These are phyloP conservation scores for Fragaria vesca DNA, from an alignment of 306 rosid species.

Conservation along the genomic window DNA sequence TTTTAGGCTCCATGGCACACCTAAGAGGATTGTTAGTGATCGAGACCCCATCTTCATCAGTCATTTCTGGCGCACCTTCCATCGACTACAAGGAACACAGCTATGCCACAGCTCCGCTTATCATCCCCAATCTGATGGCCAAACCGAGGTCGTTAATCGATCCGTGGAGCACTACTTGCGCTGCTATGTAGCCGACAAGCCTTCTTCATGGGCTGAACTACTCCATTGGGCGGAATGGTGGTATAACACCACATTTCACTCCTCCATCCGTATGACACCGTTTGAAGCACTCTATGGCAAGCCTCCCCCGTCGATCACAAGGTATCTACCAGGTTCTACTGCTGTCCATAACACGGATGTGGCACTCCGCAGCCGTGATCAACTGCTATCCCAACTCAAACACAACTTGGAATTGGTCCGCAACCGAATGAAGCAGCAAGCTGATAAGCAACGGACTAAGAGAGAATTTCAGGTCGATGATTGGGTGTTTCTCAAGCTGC, in stretches of 20 bases:
- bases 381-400: accelerated
- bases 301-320: not conserved
- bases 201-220: not conserved
- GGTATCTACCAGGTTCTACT: not conserved
- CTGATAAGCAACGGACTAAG: accelerated
- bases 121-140: too few relatives aligned
- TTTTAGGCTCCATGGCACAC: too few relatives aligned
- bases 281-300: not conserved
- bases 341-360: not conserved
- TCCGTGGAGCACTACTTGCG: too few relatives aligned
- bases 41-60: too few relatives aligned
- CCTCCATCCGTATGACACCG: not conserved
- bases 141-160: too few relatives aligned
- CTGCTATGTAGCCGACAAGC: too few relatives aligned
- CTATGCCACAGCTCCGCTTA: too few relatives aligned
- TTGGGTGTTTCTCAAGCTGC: not conserved
- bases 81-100: too few relatives aligned
- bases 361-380: not conserved
- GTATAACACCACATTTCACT: not conserved
- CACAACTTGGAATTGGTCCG: not conserved
- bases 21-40: too few relatives aligned
- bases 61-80: too few relatives aligned
- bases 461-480: not conserved
- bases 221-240: not conserved
- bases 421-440: not conserved